These are phyloP conservation scores for Tolypocladium paradoxum DNA, from an alignment of 2,329 filamentous ascomycete genomes.

Conservation along the genomic window DNA sequence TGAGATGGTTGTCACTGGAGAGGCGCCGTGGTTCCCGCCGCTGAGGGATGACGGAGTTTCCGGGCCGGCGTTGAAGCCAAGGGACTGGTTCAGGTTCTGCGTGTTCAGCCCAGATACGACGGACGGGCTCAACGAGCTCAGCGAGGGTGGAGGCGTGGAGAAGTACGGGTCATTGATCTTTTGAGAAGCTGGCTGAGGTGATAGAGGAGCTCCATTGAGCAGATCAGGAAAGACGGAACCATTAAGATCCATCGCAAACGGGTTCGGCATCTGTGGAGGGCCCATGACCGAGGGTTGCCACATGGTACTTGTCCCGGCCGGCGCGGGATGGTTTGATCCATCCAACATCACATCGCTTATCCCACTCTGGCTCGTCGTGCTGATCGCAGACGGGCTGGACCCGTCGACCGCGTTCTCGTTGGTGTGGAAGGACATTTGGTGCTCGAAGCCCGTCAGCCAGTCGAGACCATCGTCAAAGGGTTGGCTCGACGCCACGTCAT, in stretches of 20 bases:
- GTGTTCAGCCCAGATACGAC: conserved; percentile 54
- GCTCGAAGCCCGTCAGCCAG: conserved; percentile 73
- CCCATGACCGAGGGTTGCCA: conserved; percentile 62
- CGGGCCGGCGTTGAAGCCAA: conserved; percentile 54
- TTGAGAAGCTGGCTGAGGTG: conserved; percentile 64
- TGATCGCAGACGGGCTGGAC: conserved; percentile 92
- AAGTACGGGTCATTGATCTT: conserved; percentile 66
- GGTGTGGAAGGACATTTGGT: conserved; percentile 58
- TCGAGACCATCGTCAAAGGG: conserved; percentile 70
- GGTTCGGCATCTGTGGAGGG: conserved; percentile 56
- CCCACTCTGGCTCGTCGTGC: conserved; percentile 83
- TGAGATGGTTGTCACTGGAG: conserved; percentile 53
- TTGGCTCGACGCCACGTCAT: conserved; percentile 46
- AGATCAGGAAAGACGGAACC: conserved; percentile 69
- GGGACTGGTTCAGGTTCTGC: conserved; percentile 53
- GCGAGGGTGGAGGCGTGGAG: conserved; percentile 63
- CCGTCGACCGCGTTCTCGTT: conserved; percentile 80
- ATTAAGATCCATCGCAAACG: conserved; percentile 66
- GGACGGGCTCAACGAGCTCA: conserved; percentile 64
- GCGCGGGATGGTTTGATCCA: conserved; percentile 55
- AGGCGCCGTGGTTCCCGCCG: conserved; percentile 48
- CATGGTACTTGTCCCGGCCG: conserved; percentile 44
- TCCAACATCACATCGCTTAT: conserved; percentile 90
- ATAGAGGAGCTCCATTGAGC: conserved; percentile 59
- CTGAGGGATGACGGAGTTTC: conserved; percentile 65